Conservation (phyloP, 208 protist species). For the Crithidia sp. region DNA sequence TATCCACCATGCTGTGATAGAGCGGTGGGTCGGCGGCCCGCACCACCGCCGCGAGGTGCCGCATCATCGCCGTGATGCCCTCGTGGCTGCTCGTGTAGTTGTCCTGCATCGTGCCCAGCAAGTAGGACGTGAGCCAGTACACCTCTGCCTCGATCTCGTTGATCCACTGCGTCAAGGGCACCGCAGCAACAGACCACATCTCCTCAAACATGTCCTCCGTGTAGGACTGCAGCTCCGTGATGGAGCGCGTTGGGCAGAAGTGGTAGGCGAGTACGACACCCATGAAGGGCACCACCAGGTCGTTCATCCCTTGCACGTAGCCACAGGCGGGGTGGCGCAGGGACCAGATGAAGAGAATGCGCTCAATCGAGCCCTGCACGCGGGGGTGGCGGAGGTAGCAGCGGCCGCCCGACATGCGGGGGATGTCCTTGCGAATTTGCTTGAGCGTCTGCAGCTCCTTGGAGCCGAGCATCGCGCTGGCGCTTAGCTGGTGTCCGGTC, state of each 20-base stretch:
- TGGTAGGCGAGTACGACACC: conserved; percentile 74
- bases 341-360: conserved; percentile 94
- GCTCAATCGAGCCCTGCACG: conserved; percentile 79
- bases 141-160: conserved; percentile 89
- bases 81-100: conserved; percentile 92
- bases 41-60: conserved; percentile 78
- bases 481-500: conserved; percentile 25
- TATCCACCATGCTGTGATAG: conserved; percentile 54
- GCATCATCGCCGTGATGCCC: conserved; percentile 89
- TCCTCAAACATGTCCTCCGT: conserved; percentile 38
- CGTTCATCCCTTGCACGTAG: conserved; percentile 96
- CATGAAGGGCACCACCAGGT: conserved; percentile 93
- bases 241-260: conserved; percentile 52
- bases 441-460: conserved; percentile 64
- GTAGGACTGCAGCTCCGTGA: conserved; percentile 55
- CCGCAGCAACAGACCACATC: conserved; percentile 35
- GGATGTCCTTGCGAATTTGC: conserved; percentile 92
- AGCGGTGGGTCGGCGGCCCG: conserved; percentile 60
- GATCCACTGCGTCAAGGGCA: conserved; percentile 59
- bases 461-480: conserved; percentile 46
- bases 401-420: conserved; percentile 76
- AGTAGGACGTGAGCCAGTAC: conserved; percentile 89
- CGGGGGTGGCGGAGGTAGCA: conserved; percentile 70
- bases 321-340: conserved; percentile 93
- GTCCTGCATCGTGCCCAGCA: conserved; percentile 90